Evolutionary conservation across 495 filamentous ascomycete species (phyloP), one percentile per base, ranked within the genome.

Genomic region (Talaromyces ruber): DNA sequence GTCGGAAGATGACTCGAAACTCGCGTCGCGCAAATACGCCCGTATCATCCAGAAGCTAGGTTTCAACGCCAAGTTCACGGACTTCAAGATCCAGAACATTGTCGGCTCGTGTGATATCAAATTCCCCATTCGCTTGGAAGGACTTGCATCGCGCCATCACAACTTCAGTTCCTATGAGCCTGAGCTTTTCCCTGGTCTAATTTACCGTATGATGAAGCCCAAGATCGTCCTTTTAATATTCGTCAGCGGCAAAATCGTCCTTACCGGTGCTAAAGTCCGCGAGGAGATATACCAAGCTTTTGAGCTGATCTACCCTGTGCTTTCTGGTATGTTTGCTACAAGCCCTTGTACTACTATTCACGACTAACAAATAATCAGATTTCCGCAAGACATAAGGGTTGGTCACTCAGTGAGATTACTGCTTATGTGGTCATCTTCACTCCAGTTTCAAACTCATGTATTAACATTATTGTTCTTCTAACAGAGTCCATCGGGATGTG

Each of bases 21-120:
- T 98, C 70, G 94, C 94, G 2, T 95, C 90, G 45, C 87, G 95
- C 76, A 98, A 98, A 79, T 98, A 98, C 76, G 94, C 94, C 24
- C 92, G 94, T 65, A 98, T 98, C 76, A 98, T 98, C 69, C 94
- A 98, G 81, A 98, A 98, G 80, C 91, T 98, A 62, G 94, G 94
- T 59, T 98, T 98, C 85, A 96, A 97, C 66, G 93, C 95, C 63
- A 97, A 97, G 85, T 98, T 98, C 79, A 97, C 92, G 63, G 94
- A 98, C 75, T 98, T 98, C 83, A 98, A 98, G 84, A 98, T 98
- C 75, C 95, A 98, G 81, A 98, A 98, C 78, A 98, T 98, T 58
- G 94, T 98, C 64, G 94, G 94, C 63, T 96, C 92, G 32, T 97
- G 94, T 74, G 94, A 98, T 71, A 97, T 98, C 83, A 97, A 97